A percentile compares a stretch with the other conserved stretches of the same genome.
phyloP scores from a whole-genome alignment of 164 flowering plant genomes.

The Umbilicus rupestris region DNA sequence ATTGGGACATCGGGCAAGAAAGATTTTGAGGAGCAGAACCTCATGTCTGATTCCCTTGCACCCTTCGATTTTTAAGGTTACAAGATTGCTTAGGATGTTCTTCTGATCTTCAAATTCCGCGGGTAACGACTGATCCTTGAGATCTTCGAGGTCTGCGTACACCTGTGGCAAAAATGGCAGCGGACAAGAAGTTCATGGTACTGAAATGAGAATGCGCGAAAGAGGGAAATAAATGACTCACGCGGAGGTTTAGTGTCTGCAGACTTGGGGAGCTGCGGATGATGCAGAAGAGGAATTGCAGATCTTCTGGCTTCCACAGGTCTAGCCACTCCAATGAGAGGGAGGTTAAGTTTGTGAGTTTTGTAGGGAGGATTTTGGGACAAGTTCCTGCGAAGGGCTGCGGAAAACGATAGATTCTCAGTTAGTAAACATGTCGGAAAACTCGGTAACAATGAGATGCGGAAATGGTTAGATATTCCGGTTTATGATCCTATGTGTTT shows the following conservation, averaged over 20 bases:
- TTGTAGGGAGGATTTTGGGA: background rate
- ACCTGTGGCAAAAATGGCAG: slow-evolving; percentile 1
- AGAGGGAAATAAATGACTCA: background rate
- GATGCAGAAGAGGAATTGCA: slow-evolving; percentile 1
- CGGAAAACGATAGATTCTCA: background rate
- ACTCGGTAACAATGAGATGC: too few species aligned
- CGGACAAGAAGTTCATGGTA: background rate
- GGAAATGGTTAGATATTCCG: too few species aligned
- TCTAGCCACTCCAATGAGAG: slow-evolving; percentile 3
- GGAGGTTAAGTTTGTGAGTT: background rate
- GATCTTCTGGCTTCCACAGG: background rate
- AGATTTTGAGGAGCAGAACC: background rate
- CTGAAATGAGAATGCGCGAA: background rate
- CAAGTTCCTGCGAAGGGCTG: slow-evolving; percentile 2
- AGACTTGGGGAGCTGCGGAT: background rate
- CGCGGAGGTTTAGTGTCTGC: background rate
- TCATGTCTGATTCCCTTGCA: background rate
- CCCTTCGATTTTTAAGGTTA: background rate
- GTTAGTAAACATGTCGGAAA: background rate
- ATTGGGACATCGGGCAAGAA: background rate
- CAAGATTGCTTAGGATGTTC: background rate
- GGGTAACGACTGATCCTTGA: background rate
- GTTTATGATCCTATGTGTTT: too few species aligned
- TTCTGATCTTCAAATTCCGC: background rate
- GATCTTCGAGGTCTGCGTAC: background rate